Percentiles rank a stretch among this genome's conserved stretches.
Conservation (phyloP, 805 yeast genomes). For the Metschnikowia baotianmanensis region DNA sequence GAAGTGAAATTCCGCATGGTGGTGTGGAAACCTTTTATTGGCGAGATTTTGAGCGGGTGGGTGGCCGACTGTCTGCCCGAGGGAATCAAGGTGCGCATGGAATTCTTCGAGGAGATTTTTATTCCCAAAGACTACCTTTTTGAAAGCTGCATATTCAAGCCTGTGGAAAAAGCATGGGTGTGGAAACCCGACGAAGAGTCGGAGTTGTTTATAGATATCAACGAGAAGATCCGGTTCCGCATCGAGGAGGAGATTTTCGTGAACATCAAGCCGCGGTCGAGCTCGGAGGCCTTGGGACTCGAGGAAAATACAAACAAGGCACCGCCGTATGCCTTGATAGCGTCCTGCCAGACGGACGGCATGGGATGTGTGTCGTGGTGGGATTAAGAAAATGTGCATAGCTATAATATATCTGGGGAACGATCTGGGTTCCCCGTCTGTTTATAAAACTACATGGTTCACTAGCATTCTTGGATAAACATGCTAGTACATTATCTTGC, state of each 20-base stretch:
- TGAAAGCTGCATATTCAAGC: constrained; percentile 64
- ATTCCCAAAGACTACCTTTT: constrained; percentile 82
- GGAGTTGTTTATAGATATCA: constrained; percentile 78
- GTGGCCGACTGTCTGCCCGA: constrained; percentile 83
- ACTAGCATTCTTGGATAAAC: not conserved
- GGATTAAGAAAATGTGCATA: constrained; percentile 47
- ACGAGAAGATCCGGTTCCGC: constrained; percentile 88
- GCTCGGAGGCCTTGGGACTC: constrained; percentile 46
- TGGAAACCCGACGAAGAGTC: constrained; percentile 81
- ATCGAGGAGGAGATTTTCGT: constrained; percentile 86
- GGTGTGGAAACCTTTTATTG: constrained; percentile 91
- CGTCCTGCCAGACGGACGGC: constrained; percentile 93
- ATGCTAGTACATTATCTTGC: too few relatives aligned
- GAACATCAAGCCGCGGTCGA: constrained; percentile 76
- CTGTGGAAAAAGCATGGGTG: constrained; percentile 91
- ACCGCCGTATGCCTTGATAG: constrained; percentile 83
- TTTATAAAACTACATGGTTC: not conserved
- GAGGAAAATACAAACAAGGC: constrained; percentile 42
- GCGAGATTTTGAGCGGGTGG: constrained; percentile 92
- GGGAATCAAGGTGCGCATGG: constrained; percentile 82
- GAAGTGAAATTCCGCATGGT: constrained; percentile 72
- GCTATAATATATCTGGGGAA: not conserved
- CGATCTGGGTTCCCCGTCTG: not conserved
- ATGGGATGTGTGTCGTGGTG: constrained; percentile 98
- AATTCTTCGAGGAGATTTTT: constrained; percentile 88